Evolutionary conservation across 352 stramenopile genomes (phyloP).

Genomic region (Aphanomyces cochlioides): DNA sequence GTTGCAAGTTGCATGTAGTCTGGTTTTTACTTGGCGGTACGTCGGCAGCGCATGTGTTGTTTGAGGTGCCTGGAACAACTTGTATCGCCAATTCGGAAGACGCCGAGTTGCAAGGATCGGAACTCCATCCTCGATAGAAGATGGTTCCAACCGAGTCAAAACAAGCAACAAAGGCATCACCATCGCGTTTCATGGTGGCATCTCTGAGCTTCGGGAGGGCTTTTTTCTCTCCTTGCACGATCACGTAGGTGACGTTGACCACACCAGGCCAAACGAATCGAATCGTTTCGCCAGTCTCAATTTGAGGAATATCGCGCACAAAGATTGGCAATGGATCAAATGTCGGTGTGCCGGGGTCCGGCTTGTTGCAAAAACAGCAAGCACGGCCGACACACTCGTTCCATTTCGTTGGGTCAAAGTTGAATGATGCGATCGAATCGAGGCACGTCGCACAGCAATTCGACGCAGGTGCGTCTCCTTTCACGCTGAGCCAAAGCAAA

Average conservation of each 20-base stretch:
- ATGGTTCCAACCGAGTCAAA: slow-evolving; percentile 2
- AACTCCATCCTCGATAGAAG: neutral
- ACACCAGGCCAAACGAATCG: slow-evolving; percentile 9
- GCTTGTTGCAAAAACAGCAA: slow-evolving; percentile 13
- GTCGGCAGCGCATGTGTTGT: neutral
- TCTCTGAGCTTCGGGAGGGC: slow-evolving; percentile 8
- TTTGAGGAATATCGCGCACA: slow-evolving; percentile 1
- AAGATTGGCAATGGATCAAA: neutral
- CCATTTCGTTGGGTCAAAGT: slow-evolving; percentile 15
- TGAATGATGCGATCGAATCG: neutral
- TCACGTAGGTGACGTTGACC: slow-evolving; percentile 8
- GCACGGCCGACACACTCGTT: neutral
- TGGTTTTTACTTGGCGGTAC: neutral
- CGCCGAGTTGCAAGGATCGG: neutral
- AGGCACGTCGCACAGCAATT: slow-evolving; percentile 10
- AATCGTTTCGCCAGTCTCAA: neutral
- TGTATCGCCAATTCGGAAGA: neutral
- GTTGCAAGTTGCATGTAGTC: neutral
- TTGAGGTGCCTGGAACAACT: neutral
- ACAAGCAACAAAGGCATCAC: slow-evolving; percentile 9
- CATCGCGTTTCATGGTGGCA: slow-evolving; percentile 1
- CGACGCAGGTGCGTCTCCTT: neutral
- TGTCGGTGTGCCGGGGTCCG: slow-evolving; percentile 1
- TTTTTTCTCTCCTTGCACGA: slow-evolving; percentile 1
- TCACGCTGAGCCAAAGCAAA: neutral